Conservation (phyloP, 805 yeast species). For the Maudiozyma bulderi region DNA sequence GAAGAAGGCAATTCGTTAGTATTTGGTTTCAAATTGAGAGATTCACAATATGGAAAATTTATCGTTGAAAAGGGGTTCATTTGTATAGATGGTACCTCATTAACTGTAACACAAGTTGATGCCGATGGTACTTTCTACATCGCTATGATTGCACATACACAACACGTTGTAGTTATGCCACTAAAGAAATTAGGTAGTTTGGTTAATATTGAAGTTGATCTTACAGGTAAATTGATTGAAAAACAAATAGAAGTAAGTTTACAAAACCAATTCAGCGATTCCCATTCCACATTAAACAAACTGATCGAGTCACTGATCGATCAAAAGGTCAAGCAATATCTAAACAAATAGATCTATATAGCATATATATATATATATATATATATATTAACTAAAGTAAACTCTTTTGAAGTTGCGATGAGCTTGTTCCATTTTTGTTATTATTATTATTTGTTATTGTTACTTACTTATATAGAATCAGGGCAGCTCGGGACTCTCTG, state of each 20-base stretch:
- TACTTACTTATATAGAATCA: too few species aligned
- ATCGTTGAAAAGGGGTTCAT: constrained; percentile 94
- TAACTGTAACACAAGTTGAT: constrained; percentile 78
- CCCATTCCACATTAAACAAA: constrained; percentile 40
- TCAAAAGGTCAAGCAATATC: constrained; percentile 27
- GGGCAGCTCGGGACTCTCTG: too few species aligned
- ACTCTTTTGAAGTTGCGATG: not conserved
- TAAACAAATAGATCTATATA: constrained; percentile 1
- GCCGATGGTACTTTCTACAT: constrained; percentile 53
- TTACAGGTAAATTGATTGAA: constrained; percentile 85
- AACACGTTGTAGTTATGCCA: constrained; percentile 68
- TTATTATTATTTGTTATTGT: too few species aligned
- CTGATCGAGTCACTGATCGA: constrained; percentile 43
- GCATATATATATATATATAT: not conserved
- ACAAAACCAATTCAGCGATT: constrained; percentile 42
- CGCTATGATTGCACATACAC: constrained; percentile 89
- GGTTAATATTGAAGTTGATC: constrained; percentile 90
- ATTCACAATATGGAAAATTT: constrained; percentile 48
- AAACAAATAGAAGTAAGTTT: constrained; percentile 63
- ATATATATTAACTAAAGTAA: not conserved
- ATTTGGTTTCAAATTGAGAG: constrained; percentile 61
- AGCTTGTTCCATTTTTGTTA: too few species aligned
- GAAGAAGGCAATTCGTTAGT: constrained; percentile 71
- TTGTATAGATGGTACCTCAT: constrained; percentile 84
- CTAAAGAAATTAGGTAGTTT: constrained; percentile 47